These are phyloP conservation scores for Dryadomyces sulphureus DNA, from an alignment of 2,329 filamentous ascomycete genomes.

Conservation along the genomic window DNA sequence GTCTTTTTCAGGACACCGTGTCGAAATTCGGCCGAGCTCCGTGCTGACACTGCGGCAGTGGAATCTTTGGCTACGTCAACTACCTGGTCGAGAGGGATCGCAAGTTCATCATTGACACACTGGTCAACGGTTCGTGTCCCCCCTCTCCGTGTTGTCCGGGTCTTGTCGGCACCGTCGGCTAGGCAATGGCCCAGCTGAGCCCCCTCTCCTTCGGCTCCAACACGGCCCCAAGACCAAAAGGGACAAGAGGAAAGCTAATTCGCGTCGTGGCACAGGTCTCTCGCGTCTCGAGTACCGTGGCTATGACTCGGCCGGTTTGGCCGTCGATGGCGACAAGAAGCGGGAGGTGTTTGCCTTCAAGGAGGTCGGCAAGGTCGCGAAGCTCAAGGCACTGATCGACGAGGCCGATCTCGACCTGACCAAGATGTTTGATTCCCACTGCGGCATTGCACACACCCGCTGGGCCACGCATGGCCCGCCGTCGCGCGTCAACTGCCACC, in stretches of 20 bases:
- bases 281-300: slow-evolving; percentile 95
- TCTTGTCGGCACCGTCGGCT: neutral
- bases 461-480: slow-evolving; percentile 97
- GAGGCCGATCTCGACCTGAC: slow-evolving; percentile 68
- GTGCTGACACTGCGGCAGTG: too few relatives aligned
- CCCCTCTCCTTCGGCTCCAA: neutral
- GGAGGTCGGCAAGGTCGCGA: slow-evolving; percentile 98
- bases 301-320: slow-evolving; percentile 94
- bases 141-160: neutral
- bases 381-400: slow-evolving; percentile 85
- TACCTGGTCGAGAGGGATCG: slow-evolving; percentile 98
- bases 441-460: slow-evolving; percentile 95
- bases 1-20: too few relatives aligned
- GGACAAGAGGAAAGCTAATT: slow-evolving; percentile 14
- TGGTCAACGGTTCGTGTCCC: slow-evolving; percentile 62
- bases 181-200: neutral
- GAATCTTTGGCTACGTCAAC: slow-evolving; percentile 98
- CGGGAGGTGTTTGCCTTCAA: slow-evolving; percentile 96
- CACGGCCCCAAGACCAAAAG: neutral
- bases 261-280: slow-evolving; percentile 45
- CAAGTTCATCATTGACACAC: slow-evolving; percentile 86
- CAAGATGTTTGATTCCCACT: slow-evolving; percentile 95
- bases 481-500: slow-evolving; percentile 92
- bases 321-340: slow-evolving; percentile 96
- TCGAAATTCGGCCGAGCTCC: too few relatives aligned